Evolutionary conservation across 140 eudicot genomes (phyloP).

Genomic region (Ambrosia hybrid): DNA sequence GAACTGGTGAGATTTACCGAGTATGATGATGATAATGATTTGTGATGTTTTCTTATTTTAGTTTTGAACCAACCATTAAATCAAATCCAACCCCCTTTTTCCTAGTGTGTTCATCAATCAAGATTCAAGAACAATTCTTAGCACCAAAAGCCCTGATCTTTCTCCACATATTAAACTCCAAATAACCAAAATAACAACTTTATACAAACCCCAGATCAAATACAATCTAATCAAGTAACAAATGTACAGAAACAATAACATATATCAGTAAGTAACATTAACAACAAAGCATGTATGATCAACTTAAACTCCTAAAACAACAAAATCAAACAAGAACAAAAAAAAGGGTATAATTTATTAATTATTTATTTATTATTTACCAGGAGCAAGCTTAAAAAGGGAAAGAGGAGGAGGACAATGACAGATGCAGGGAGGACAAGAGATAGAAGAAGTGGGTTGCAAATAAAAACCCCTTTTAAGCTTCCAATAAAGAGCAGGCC

Average conservation of each 20-base stretch:
- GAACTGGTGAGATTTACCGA: too few species aligned
- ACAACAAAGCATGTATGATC: too few species aligned
- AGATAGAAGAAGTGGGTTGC: constrained; percentile 30
- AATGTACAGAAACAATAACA: too few species aligned
- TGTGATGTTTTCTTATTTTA: neutral
- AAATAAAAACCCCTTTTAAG: constrained; percentile 47
- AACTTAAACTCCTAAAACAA: neutral
- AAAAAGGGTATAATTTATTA: too few species aligned
- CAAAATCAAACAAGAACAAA: too few species aligned
- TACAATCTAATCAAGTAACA: too few species aligned
- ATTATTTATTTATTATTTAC: constrained; percentile 33
- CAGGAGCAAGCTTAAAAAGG: constrained; percentile 64
- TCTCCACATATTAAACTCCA: too few species aligned
- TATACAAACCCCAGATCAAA: constrained; percentile 14
- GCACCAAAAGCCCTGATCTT: neutral
- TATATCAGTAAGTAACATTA: too few species aligned
- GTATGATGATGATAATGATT: too few species aligned
- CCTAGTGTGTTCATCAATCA: neutral
- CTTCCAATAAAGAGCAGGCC: constrained; percentile 72
- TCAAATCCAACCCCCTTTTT: constrained; percentile 1
- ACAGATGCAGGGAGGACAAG: constrained; percentile 71
- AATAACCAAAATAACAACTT: constrained; percentile 1
- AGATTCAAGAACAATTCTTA: neutral
- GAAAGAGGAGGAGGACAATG: constrained; percentile 88
- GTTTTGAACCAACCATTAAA: neutral